phyloP scores from a whole-genome alignment of 139 green algal genomes.

The Asterochloris erici region DNA sequence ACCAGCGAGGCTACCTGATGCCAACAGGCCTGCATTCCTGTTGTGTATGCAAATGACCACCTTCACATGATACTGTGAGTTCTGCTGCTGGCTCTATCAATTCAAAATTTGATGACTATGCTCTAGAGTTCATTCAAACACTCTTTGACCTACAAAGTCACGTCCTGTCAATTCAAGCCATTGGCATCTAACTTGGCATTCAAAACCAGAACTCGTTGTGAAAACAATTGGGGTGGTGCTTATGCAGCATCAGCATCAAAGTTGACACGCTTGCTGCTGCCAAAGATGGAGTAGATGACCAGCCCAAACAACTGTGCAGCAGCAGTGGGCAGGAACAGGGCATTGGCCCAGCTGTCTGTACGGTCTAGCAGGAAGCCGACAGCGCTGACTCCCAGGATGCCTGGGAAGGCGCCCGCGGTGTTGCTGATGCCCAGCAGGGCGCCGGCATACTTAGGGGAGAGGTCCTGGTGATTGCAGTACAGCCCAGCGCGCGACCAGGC shows the following conservation, averaged over 20 bases:
- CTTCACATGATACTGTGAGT: not conserved
- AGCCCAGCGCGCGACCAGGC: conserved; percentile 65
- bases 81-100: not conserved
- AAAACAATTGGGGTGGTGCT: no score
- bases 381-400: conserved; percentile 63
- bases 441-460: conserved; percentile 74
- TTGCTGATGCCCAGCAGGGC: conserved; percentile 77
- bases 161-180: no score
- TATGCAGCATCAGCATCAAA: no score
- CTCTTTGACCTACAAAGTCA: no score
- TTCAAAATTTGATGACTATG: not conserved
- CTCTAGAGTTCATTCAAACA: no score
- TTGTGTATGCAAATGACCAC: not conserved
- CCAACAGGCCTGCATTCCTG: no score
- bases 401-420: conserved; percentile 69
- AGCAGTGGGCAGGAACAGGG: conserved; percentile 69
- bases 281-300: conserved; percentile 77
- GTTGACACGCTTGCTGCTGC: conserved; percentile 56
- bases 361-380: conserved; percentile 59
- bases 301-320: conserved; percentile 75
- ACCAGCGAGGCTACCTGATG: not conserved
- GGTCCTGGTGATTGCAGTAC: conserved; percentile 87
- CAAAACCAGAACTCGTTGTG: no score
- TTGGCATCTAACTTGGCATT: no score
- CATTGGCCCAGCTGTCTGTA: conserved; percentile 45